These are phyloP conservation scores for Pugionium cornutum DNA, from an alignment of 345 rosid species.

Conservation along the genomic window DNA sequence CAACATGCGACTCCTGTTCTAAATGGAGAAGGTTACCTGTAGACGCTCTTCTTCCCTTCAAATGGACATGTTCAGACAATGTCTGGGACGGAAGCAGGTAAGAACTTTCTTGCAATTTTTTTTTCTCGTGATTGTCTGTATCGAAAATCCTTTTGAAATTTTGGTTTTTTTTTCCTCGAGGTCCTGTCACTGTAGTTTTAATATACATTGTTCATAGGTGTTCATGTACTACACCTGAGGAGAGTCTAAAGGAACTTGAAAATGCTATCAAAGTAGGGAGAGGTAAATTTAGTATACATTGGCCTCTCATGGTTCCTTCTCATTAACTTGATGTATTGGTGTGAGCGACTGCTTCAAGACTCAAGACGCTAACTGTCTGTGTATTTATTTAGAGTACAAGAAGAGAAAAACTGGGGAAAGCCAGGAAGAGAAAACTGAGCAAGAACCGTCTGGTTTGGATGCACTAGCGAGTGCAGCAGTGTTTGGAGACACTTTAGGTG, in stretches of 20 bases:
- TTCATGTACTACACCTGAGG: slow-evolving; percentile 66
- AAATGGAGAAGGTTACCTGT: slow-evolving; percentile 83
- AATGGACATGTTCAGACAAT: slow-evolving; percentile 77
- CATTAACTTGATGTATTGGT: slow-evolving; percentile 8
- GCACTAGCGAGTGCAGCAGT: slow-evolving; percentile 85
- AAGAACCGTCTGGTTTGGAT: slow-evolving; percentile 61
- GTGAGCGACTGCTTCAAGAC: background rate
- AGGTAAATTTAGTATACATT: slow-evolving; percentile 44
- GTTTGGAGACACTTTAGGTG: slow-evolving; percentile 60
- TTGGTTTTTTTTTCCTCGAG: slow-evolving; percentile 2
- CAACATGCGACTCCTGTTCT: slow-evolving; percentile 77
- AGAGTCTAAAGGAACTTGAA: slow-evolving; percentile 61
- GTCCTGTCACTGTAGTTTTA: slow-evolving; percentile 6
- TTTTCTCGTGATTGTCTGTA: background rate
- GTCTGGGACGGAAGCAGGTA: slow-evolving; percentile 75
- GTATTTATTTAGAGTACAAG: background rate
- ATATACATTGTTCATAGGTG: slow-evolving; percentile 46
- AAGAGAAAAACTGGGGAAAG: background rate
- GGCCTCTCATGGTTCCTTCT: slow-evolving; percentile 17
- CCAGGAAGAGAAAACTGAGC: background rate
- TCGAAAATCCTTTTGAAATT: background rate
- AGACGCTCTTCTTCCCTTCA: slow-evolving; percentile 71
- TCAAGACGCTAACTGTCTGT: background rate
- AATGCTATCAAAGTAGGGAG: slow-evolving; percentile 49
- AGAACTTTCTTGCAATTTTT: background rate